Conservation (phyloP, 352 stramenopile genomes). For the Globisporangium heterothallicum region DNA sequence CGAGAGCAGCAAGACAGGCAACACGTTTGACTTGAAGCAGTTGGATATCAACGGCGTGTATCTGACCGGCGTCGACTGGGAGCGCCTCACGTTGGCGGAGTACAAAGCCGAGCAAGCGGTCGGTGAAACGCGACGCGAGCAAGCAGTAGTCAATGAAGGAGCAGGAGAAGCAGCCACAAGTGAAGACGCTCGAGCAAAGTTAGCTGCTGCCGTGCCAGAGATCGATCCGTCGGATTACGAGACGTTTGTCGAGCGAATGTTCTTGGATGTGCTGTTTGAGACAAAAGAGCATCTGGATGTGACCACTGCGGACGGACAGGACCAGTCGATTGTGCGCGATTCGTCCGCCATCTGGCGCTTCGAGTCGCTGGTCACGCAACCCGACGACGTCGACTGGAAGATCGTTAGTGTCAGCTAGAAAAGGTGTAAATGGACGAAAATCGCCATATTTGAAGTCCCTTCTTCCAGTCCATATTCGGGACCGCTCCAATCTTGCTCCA, state of each 20-base stretch:
- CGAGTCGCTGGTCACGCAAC: slow-evolving; percentile 49
- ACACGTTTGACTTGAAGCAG: slow-evolving; percentile 39
- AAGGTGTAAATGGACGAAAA: too few relatives aligned
- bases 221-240: slow-evolving; percentile 23
- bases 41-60: slow-evolving; percentile 50
- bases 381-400: slow-evolving; percentile 60
- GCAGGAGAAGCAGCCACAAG: slow-evolving; percentile 7
- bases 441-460: too few relatives aligned
- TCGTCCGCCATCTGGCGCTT: slow-evolving; percentile 37
- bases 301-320: slow-evolving; percentile 19
- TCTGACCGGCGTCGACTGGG: slow-evolving; percentile 38
- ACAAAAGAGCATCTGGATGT: slow-evolving; percentile 39
- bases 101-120: slow-evolving; percentile 37
- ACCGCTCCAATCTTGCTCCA: too few relatives aligned
- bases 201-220: slow-evolving; percentile 7
- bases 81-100: slow-evolving; percentile 36
- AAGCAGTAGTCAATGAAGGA: slow-evolving; percentile 5
- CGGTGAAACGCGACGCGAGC: background rate
- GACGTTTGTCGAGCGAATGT: slow-evolving; percentile 34
- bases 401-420: slow-evolving; percentile 27
- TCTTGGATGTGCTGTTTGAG: slow-evolving; percentile 33
- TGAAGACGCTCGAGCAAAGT: slow-evolving; percentile 1
- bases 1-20: slow-evolving; percentile 39
- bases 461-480: too few relatives aligned
- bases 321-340: slow-evolving; percentile 25